These are phyloP conservation scores for Phytophthora syringae DNA, from an alignment of 352 stramenopile species.

Conservation along the genomic window DNA sequence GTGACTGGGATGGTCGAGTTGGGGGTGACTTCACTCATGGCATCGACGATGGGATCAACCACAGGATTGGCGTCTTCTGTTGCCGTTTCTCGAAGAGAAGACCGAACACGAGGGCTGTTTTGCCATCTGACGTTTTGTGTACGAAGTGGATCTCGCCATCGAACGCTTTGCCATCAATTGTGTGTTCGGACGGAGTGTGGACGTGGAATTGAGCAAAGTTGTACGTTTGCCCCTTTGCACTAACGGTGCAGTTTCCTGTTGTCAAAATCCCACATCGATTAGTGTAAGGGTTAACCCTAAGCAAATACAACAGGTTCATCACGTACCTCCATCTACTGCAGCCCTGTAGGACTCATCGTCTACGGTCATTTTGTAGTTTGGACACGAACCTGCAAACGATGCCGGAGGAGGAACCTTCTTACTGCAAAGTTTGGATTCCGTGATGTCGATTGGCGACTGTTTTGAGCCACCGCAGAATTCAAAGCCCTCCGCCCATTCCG, in stretches of 20 bases:
- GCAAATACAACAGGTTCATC: background rate
- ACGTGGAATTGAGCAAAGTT: slow-evolving; percentile 44
- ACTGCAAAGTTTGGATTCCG: slow-evolving; percentile 38
- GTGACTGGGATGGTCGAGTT: slow-evolving; percentile 29
- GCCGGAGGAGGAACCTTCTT: slow-evolving; percentile 30
- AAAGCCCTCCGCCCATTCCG: slow-evolving; percentile 31
- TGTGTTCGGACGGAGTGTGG: slow-evolving; percentile 49
- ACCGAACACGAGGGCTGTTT: slow-evolving; percentile 39
- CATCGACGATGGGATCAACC: slow-evolving; percentile 42
- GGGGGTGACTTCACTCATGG: slow-evolving; percentile 20
- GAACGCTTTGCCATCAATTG: slow-evolving; percentile 37
- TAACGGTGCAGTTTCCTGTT: slow-evolving; percentile 43
- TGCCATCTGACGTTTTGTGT: slow-evolving; percentile 36
- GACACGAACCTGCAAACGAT: slow-evolving; percentile 38
- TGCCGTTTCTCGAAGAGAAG: slow-evolving; percentile 29
- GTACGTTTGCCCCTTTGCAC: slow-evolving; percentile 26
- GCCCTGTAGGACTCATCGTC: slow-evolving; percentile 33
- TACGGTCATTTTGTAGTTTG: slow-evolving; percentile 30
- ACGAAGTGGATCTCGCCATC: slow-evolving; percentile 53
- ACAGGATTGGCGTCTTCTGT: slow-evolving; percentile 8
- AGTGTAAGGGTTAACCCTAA: background rate
- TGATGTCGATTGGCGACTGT: slow-evolving; percentile 40
- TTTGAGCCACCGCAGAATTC: slow-evolving; percentile 19
- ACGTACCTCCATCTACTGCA: slow-evolving; percentile 22
- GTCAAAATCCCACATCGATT: background rate